phyloP scores from a whole-genome alignment of 805 yeast genomes.

The Tetrapisispora fleetii region DNA sequence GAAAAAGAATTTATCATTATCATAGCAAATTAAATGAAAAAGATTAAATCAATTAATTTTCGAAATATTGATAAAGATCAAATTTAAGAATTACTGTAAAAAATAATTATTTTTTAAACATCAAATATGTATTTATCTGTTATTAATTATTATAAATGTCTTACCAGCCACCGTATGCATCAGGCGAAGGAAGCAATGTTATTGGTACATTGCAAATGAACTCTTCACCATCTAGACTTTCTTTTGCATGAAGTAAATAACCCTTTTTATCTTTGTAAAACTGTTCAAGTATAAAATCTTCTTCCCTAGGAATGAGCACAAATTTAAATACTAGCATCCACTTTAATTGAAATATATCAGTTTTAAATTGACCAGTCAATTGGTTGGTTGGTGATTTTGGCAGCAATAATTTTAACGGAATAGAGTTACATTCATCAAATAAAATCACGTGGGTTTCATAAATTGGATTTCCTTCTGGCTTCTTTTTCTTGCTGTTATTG shows the following conservation, averaged over 20 bases:
- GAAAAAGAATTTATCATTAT: too few species aligned
- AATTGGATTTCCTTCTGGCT: constrained; percentile 14
- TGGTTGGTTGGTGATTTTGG: constrained; percentile 30
- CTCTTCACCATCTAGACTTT: constrained; percentile 31
- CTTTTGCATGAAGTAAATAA: constrained; percentile 25
- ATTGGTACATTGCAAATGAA: constrained; percentile 39
- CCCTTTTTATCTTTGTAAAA: constrained; percentile 33
- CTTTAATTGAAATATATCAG: constrained; percentile 31
- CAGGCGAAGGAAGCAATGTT: constrained; percentile 35
- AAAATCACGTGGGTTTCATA: constrained; percentile 28
- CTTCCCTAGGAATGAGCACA: constrained; percentile 21
- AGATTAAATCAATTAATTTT: too few species aligned
- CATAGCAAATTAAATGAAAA: too few species aligned
- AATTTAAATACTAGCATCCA: constrained; percentile 32
- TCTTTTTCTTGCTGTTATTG: constrained; percentile 7
- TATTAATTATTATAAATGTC: neutral
- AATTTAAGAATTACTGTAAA: too few species aligned
- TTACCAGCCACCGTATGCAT: constrained; percentile 41
- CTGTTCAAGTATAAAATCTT: constrained; percentile 13
- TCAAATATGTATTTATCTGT: neutral
- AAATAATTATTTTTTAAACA: too few species aligned
- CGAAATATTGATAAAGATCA: too few species aligned
- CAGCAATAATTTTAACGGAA: constrained; percentile 24
- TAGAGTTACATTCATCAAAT: constrained; percentile 19
- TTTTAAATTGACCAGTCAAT: constrained; percentile 32